Conservation (phyloP, 345 rosid species). For the Rhodamnia rubescens region DNA sequence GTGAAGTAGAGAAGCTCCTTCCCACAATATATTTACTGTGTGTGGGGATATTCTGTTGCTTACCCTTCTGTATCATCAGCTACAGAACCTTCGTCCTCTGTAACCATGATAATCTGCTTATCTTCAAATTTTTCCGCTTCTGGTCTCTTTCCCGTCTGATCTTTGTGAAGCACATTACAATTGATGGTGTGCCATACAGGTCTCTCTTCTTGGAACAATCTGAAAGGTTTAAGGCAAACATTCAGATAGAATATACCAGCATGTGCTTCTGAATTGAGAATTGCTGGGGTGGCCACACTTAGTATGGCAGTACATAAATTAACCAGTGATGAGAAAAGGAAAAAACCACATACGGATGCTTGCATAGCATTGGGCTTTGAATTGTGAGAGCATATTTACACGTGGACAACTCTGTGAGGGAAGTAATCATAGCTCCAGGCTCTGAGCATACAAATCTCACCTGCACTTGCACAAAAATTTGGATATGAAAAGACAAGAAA, state of each 20-base stretch:
- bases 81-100: constrained; percentile 19
- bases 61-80: constrained; percentile 14
- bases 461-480: constrained; percentile 24
- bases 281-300: neutral
- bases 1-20: neutral
- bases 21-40: neutral
- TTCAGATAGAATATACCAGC: neutral
- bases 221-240: constrained; percentile 16
- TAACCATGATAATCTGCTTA: constrained; percentile 33
- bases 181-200: constrained; percentile 79
- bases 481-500: neutral
- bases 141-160: constrained; percentile 22
- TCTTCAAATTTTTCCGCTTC: constrained; percentile 17
- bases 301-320: neutral
- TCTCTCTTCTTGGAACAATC: constrained; percentile 89
- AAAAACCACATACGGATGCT: constrained; percentile 62
- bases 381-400: constrained; percentile 91
- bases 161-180: constrained; percentile 57
- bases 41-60: neutral
- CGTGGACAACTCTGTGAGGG: constrained; percentile 85
- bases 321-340: neutral
- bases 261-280: neutral
- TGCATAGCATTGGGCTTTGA: constrained; percentile 79
- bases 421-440: constrained; percentile 81
- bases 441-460: constrained; percentile 95